A percentile compares a stretch with the other conserved stretches of the same genome.
phyloP scores from a whole-genome alignment of 495 filamentous ascomycete species.

The Cudoniella acicularis region DNA sequence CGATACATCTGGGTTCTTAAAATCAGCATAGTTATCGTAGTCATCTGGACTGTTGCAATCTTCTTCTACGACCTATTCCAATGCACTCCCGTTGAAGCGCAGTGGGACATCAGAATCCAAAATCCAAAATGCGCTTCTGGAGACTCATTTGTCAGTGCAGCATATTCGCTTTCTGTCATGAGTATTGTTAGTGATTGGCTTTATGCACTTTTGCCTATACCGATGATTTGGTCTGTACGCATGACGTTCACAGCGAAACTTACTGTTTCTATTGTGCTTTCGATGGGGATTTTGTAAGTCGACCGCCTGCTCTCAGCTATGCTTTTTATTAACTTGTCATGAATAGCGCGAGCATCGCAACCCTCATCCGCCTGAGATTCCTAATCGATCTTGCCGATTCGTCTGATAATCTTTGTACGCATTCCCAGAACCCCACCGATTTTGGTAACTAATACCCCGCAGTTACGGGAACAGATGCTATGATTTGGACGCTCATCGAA shows the following conservation, averaged over 20 bases:
- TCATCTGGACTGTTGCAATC: constrained; percentile 33
- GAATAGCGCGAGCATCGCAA: constrained; percentile 35
- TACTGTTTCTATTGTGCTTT: constrained; percentile 35
- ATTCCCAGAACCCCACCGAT: background rate
- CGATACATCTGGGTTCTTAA: constrained; percentile 35
- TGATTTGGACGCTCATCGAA: constrained; percentile 42
- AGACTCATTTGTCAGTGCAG: constrained; percentile 33
- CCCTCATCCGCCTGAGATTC: constrained; percentile 36
- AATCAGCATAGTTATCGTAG: constrained; percentile 30
- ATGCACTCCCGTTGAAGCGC: constrained; percentile 25
- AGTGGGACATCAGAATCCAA: constrained; percentile 38
- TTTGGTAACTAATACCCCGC: constrained; percentile 6
- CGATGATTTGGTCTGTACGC: constrained; percentile 36
- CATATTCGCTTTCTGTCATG: constrained; percentile 38
- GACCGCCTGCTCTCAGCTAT: background rate
- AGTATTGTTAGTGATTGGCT: constrained; percentile 39
- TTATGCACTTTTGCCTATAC: constrained; percentile 38
- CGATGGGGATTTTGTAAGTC: constrained; percentile 35
- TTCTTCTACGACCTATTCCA: constrained; percentile 39
- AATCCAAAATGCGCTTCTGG: constrained; percentile 29
- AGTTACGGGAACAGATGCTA: constrained; percentile 35
- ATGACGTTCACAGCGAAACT: constrained; percentile 36
- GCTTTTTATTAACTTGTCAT: too few species aligned
- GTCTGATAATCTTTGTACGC: constrained; percentile 29
- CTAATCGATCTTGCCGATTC: constrained; percentile 31